Conservation (phyloP, 768 basidiomycete species). For the Artomyces pyxidatus region DNA sequence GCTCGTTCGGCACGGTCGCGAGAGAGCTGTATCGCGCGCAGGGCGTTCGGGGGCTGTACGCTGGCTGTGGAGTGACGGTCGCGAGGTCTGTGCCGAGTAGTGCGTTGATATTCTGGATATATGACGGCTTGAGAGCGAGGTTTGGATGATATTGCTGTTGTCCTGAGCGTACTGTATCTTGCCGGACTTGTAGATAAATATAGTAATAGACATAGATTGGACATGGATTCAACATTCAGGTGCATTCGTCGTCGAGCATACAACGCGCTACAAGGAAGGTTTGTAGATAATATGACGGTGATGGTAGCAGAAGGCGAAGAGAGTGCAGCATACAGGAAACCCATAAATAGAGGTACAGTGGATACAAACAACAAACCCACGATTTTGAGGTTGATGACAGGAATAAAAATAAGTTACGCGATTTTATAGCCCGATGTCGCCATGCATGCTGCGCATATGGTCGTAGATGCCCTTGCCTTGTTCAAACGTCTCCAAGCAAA, state of each 20-base stretch:
- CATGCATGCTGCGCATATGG: constrained; percentile 66
- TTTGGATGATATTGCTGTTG: constrained; percentile 34
- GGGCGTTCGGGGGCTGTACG: constrained; percentile 82
- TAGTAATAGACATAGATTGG: too few species aligned
- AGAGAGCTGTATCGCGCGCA: constrained; percentile 63
- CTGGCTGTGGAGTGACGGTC: constrained; percentile 89
- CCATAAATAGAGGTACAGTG: too few species aligned
- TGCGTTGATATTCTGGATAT: constrained; percentile 89
- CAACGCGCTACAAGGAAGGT: too few species aligned
- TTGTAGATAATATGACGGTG: too few species aligned
- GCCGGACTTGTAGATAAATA: too few species aligned
- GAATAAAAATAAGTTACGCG: not conserved
- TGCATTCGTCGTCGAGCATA: too few species aligned
- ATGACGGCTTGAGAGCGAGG: constrained; percentile 59
- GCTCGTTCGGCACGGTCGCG: constrained; percentile 46
- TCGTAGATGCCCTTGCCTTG: constrained; percentile 65
- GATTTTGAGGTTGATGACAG: too few species aligned
- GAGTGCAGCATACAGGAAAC: too few species aligned
- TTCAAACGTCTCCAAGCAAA: constrained; percentile 64
- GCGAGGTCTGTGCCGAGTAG: constrained; percentile 80
- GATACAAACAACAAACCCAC: too few species aligned
- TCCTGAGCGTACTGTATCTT: too few species aligned
- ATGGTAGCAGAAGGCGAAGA: too few species aligned
- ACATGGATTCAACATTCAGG: too few species aligned
- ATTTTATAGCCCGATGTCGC: constrained; percentile 28